Evolutionary conservation across 768 basidiomycete genomes (phyloP).

Genomic region (Suillus variegatus): DNA sequence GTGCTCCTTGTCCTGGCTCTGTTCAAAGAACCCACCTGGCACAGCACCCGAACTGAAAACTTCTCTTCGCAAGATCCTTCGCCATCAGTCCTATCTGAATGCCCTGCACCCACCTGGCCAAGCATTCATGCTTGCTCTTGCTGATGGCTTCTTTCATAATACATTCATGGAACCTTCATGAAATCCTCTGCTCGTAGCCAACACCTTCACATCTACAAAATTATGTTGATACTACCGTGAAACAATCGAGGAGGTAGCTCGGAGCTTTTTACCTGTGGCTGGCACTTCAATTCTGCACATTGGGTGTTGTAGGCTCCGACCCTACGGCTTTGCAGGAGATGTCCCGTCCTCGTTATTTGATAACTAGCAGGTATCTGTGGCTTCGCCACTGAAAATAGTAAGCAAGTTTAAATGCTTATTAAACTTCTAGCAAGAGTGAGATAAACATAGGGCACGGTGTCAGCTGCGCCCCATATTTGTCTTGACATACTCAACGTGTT

Average conservation of each 20-base stretch:
- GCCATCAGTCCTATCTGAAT: neutral
- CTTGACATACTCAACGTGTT: too few species aligned
- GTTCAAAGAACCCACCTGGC: neutral
- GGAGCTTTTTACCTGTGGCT: neutral
- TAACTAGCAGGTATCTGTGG: too few species aligned
- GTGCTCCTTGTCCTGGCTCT: neutral
- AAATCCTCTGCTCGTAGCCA: constrained; percentile 26
- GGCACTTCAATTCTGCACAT: neutral
- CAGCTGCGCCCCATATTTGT: too few species aligned
- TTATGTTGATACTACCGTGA: constrained; percentile 42
- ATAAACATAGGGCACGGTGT: too few species aligned
- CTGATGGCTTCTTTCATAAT: constrained; percentile 37
- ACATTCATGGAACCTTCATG: constrained; percentile 50
- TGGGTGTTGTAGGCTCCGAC: neutral
- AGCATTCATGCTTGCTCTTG: neutral
- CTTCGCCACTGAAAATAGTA: too few species aligned
- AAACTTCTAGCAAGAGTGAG: too few species aligned
- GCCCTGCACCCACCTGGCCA: neutral
- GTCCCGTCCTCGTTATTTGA: neutral
- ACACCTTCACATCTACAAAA: constrained; percentile 28
- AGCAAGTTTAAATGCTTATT: too few species aligned
- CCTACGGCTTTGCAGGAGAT: neutral
- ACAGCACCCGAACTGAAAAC: neutral
- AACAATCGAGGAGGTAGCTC: neutral
- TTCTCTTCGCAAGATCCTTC: neutral